Base-by-base conservation (phyloP, 1,284 basidiomycete genomes). In the Melampsora americana region DNA sequence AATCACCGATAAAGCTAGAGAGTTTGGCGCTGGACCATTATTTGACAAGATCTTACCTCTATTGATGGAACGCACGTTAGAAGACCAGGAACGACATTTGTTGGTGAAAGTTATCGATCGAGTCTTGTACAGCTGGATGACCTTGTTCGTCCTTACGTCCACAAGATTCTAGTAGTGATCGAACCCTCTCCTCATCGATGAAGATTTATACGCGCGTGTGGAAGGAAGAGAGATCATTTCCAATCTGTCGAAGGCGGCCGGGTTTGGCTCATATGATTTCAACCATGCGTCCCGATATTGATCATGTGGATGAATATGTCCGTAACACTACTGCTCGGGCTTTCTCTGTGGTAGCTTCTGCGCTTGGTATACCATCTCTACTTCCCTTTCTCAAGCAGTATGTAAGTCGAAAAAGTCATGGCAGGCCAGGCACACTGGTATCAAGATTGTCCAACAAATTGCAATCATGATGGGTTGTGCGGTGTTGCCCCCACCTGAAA, bases 381-480 rank as follows among this genome's bases (percentile, higher is more conserved):
- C 89, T 99, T 20, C 96, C 96, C 48, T 99, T 99, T 89, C 86
- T 99, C 77, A 95, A 84, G 96, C 95, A 60, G 95, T 99, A 69
- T 99, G 95, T 85, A 90, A 93, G 77, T 95, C 93, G 76, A 99
- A 99, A 85, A 99, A 99, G 85, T 98, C 94, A 23, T 98, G 96
- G 96, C 96, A 99, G 84, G 96, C 96, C 14, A 90, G 95, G 78
- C 96, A 99, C 84, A 99, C 96, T 1, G 95, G 96, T 84, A 98
- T 99, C 81, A 93, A 95, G 81, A 99, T 99, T 79, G 93, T 99
- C 26, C 96, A 99, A 85, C 96, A 99, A 84, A 99, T 99, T 77
- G 95, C 96, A 26, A 96, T 99, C 82, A 97, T 99, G 94, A 98
- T 98, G 94, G 95, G 96, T 26, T 98, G 95, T 81, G 96, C 95